Conservation (phyloP, 768 basidiomycete genomes). For the Gyrodon lividus region DNA sequence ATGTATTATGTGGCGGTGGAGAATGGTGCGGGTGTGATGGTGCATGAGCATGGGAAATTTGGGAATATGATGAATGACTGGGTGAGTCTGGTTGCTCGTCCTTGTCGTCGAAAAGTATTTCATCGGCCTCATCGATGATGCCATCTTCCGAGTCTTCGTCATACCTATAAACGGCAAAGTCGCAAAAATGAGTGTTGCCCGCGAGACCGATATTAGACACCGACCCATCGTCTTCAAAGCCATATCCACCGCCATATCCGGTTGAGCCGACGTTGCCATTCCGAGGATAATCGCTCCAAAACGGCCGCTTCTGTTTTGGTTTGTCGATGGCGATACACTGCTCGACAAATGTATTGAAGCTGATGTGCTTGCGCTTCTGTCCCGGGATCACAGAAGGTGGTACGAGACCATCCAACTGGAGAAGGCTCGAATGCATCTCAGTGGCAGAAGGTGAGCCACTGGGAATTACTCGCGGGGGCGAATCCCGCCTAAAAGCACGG, state of each 20-base stretch:
- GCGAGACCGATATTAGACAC: constrained; percentile 23
- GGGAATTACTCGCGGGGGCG: constrained; percentile 60
- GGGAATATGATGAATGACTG: constrained; percentile 17
- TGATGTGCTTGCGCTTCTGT: constrained; percentile 83
- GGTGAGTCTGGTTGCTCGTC: constrained; percentile 16
- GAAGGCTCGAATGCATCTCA: constrained; percentile 9
- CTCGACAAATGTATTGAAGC: constrained; percentile 97
- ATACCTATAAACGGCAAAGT: constrained; percentile 42
- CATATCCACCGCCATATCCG: constrained; percentile 28
- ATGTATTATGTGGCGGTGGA: constrained; percentile 20
- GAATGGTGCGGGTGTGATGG: constrained; percentile 17
- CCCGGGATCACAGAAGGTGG: constrained; percentile 12
- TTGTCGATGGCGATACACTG: constrained; percentile 92
- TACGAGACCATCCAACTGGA: constrained; percentile 19
- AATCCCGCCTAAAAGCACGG: constrained; percentile 54
- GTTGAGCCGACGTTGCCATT: constrained; percentile 6
- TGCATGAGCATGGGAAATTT: constrained; percentile 8
- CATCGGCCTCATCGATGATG: constrained; percentile 49
- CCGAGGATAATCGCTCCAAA: constrained; percentile 27
- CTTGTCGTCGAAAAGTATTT: constrained; percentile 29
- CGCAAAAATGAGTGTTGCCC: neutral
- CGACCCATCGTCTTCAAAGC: constrained; percentile 62
- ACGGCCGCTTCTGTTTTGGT: constrained; percentile 41
- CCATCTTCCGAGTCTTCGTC: constrained; percentile 68
- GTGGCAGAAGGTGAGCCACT: constrained; percentile 5